Evolutionary conservation across 768 basidiomycete species (phyloP).

Genomic region (Udeniomyces megalosporus): DNA sequence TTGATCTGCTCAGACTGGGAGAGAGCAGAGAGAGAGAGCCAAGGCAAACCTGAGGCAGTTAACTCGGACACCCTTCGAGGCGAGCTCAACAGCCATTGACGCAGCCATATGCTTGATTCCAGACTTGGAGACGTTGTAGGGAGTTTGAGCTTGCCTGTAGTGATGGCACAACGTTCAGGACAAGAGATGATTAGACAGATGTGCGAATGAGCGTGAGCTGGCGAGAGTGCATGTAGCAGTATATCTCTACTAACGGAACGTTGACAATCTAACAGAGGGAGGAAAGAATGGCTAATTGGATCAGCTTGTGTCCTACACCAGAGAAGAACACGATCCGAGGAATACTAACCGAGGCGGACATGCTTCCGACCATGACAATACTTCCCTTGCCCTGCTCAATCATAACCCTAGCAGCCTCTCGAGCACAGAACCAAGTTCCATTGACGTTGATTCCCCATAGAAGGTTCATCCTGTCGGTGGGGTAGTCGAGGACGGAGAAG

Average conservation of each 20-base stretch:
- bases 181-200: neutral
- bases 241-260: slow-evolving; percentile 36
- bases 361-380: slow-evolving; percentile 73
- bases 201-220: neutral
- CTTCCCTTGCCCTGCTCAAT: slow-evolving; percentile 54
- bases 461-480: slow-evolving; percentile 15
- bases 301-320: too few relatives aligned
- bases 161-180: neutral
- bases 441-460: slow-evolving; percentile 88
- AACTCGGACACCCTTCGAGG: slow-evolving; percentile 69
- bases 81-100: slow-evolving; percentile 61
- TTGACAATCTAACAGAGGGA: slow-evolving; percentile 50
- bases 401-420: slow-evolving; percentile 87
- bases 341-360: slow-evolving; percentile 65
- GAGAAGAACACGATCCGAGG: too few relatives aligned
- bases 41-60: slow-evolving; percentile 39
- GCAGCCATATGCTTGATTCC: slow-evolving; percentile 15
- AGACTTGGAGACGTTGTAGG: slow-evolving; percentile 74
- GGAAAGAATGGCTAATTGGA: neutral
- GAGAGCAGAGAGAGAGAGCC: slow-evolving; percentile 39
- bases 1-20: neutral
- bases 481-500: slow-evolving; percentile 67
- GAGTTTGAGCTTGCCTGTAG: slow-evolving; percentile 59
- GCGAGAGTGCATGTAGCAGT: neutral
- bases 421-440: slow-evolving; percentile 86